Evolutionary conservation across 2,329 filamentous ascomycete genomes (phyloP).

Genomic region (Macrophomina phaseolina): DNA sequence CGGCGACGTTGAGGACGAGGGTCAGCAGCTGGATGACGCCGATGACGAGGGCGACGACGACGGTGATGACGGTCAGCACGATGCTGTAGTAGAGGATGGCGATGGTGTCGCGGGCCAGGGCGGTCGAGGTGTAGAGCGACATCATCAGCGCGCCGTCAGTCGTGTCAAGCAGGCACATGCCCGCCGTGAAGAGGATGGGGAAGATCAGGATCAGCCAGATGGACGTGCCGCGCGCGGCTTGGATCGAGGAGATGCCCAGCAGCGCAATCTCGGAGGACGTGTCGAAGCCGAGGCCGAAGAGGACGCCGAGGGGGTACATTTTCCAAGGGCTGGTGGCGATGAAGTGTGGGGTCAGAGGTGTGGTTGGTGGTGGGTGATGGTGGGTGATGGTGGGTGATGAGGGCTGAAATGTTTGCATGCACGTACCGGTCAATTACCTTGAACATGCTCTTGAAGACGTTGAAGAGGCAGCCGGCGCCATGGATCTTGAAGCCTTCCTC

Average conservation of each 20-base stretch:
- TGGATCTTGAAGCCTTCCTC: slow-evolving; percentile 68
- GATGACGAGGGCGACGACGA: slow-evolving; percentile 83
- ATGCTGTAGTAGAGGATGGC: slow-evolving; percentile 94
- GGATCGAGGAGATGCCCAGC: slow-evolving; percentile 85
- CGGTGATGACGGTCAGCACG: slow-evolving; percentile 81
- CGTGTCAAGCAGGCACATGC: slow-evolving; percentile 95
- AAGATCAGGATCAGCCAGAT: slow-evolving; percentile 96
- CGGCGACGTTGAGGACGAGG: slow-evolving; percentile 75
- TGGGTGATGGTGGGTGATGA: background rate
- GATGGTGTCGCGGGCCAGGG: slow-evolving; percentile 80
- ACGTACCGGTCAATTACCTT: slow-evolving; percentile 65
- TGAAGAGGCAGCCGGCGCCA: slow-evolving; percentile 76
- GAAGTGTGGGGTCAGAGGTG: too few species aligned
- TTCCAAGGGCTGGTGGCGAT: slow-evolving; percentile 73
- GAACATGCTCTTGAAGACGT: slow-evolving; percentile 76
- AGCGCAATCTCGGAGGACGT: slow-evolving; percentile 94
- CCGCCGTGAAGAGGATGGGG: slow-evolving; percentile 86
- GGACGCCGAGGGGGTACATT: slow-evolving; percentile 87
- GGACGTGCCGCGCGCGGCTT: slow-evolving; percentile 82
- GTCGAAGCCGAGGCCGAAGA: slow-evolving; percentile 91
- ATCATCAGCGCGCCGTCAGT: slow-evolving; percentile 95
- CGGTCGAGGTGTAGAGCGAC: slow-evolving; percentile 82
- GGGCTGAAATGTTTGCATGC: background rate
- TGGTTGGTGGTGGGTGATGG: too few species aligned
- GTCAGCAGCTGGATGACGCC: slow-evolving; percentile 84